Conservation (phyloP, 257 asterid genomes). For the Nicotiana benthamiana region DNA sequence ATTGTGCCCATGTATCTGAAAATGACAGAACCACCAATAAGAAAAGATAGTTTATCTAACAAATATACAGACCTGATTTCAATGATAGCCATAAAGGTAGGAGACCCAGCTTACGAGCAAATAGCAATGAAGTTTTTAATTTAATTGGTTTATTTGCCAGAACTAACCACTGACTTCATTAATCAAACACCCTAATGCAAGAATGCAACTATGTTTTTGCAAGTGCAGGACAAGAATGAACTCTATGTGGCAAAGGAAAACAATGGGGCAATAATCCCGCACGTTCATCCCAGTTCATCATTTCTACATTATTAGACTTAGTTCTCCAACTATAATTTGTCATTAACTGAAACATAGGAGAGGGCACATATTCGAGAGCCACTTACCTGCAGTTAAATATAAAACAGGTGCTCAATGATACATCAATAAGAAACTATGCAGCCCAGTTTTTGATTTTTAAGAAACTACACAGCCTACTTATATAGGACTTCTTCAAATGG, state of each 20-base stretch:
- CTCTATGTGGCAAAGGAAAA: background rate
- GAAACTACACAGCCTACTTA: background rate
- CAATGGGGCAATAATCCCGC: background rate
- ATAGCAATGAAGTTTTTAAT: background rate
- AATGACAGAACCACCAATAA: constrained; percentile 10
- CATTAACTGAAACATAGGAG: background rate
- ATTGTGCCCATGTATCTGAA: constrained; percentile 95
- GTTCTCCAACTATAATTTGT: background rate
- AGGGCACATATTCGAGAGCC: background rate
- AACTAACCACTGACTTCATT: background rate
- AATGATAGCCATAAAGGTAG: background rate
- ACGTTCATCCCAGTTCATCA: background rate
- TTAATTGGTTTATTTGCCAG: background rate
- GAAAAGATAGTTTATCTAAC: constrained; percentile 4
- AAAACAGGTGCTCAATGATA: background rate
- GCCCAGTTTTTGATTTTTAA: no score
- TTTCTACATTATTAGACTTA: background rate
- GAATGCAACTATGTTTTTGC: background rate
- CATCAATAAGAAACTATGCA: background rate
- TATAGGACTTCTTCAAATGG: background rate
- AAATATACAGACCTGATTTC: background rate
- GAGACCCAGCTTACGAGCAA: background rate
- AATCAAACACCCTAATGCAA: background rate
- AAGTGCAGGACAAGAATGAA: background rate
- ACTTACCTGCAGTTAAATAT: background rate